Evolutionary conservation across 768 basidiomycete species (phyloP).

Genomic region (Amanita brunnescens): DNA sequence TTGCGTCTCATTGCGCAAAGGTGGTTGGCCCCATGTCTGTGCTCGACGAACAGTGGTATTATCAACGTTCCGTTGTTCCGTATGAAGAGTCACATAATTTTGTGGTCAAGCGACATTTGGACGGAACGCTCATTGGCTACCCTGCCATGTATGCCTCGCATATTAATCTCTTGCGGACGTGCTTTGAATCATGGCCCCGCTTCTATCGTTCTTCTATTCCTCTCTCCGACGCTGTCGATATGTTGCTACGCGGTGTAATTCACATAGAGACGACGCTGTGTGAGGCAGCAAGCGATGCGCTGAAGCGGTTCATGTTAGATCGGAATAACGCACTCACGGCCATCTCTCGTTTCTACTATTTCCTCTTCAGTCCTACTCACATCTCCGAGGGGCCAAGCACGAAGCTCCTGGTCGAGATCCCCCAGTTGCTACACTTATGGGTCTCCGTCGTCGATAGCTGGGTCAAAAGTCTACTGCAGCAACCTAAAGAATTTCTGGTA

Average conservation of each 20-base stretch:
- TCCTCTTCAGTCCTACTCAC: slow-evolving; percentile 63
- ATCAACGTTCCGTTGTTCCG: slow-evolving; percentile 45
- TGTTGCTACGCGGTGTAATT: slow-evolving; percentile 73
- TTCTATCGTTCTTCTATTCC: slow-evolving; percentile 52
- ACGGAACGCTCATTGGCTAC: slow-evolving; percentile 57
- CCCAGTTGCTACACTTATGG: slow-evolving; percentile 68
- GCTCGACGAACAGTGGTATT: slow-evolving; percentile 79
- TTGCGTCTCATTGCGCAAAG: slow-evolving; percentile 54
- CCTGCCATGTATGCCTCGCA: slow-evolving; percentile 49
- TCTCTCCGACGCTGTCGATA: slow-evolving; percentile 58
- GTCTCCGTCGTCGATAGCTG: slow-evolving; percentile 60
- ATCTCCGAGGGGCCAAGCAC: slow-evolving; percentile 57
- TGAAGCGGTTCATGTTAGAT: slow-evolving; percentile 68
- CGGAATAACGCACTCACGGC: slow-evolving; percentile 45
- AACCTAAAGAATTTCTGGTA: slow-evolving; percentile 28
- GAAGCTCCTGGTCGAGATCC: slow-evolving; percentile 57
- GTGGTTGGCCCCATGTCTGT: slow-evolving; percentile 69
- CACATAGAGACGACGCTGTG: slow-evolving; percentile 75
- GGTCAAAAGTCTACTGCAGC: slow-evolving; percentile 38
- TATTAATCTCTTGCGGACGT: slow-evolving; percentile 63
- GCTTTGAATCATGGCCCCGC: slow-evolving; percentile 81
- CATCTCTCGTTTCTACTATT: slow-evolving; percentile 55
- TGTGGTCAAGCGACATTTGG: slow-evolving; percentile 59
- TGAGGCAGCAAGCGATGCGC: slow-evolving; percentile 56
- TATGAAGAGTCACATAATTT: slow-evolving; percentile 67